Conservation (phyloP, 208 protist species). For the Acanthamoeba healyi region DNA sequence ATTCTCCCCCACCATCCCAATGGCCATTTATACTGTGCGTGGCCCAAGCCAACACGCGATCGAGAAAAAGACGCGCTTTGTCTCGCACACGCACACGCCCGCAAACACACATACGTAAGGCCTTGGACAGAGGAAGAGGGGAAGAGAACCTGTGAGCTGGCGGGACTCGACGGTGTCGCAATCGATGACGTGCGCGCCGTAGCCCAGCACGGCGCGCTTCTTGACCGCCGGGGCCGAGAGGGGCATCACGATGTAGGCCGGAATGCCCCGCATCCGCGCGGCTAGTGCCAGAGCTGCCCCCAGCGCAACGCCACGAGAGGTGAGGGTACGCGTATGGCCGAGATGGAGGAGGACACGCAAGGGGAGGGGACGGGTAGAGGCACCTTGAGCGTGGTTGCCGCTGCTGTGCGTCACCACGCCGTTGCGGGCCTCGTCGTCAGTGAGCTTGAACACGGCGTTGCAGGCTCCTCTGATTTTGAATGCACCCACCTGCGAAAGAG, state of each 20-base stretch:
- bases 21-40: neutral
- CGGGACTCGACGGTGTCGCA: slow-evolving; percentile 59
- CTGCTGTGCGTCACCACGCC: slow-evolving; percentile 88
- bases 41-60: neutral
- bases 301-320: neutral
- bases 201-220: slow-evolving; percentile 79
- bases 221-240: slow-evolving; percentile 87
- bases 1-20: no score
- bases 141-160: neutral
- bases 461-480: slow-evolving; percentile 90
- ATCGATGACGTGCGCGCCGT: slow-evolving; percentile 86
- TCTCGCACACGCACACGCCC: neutral
- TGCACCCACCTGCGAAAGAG: slow-evolving; percentile 82
- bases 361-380: neutral
- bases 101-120: neutral
- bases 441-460: slow-evolving; percentile 86
- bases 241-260: slow-evolving; percentile 89
- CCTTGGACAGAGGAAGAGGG: neutral
- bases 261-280: slow-evolving; percentile 80
- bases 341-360: neutral
- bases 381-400: slow-evolving; percentile 86
- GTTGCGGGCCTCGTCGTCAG: slow-evolving; percentile 74
- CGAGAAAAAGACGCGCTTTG: no score
- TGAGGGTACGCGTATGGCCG: no score
- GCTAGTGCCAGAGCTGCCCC: slow-evolving; percentile 84